phyloP scores from a whole-genome alignment of 208 protist species.

The Crithidia bombi region DNA sequence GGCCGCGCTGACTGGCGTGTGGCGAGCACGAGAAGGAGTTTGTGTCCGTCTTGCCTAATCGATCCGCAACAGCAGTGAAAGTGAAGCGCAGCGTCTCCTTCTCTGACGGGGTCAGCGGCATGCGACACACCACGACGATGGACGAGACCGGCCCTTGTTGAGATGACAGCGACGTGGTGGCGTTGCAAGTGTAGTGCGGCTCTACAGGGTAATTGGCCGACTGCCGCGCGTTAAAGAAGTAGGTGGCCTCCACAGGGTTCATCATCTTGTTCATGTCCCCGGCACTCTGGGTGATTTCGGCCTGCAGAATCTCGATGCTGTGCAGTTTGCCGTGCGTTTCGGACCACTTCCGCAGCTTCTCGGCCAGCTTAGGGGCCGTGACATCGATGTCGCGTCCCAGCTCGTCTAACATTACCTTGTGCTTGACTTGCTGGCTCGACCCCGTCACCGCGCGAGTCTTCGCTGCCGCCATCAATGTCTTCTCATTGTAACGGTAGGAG shows the following conservation, averaged over 20 bases:
- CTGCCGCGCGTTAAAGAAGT: conserved; percentile 47
- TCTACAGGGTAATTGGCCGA: conserved; percentile 28
- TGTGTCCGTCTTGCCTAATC: conserved; percentile 23
- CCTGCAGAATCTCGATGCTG: conserved; percentile 29
- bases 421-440: conserved; percentile 31
- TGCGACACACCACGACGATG: conserved; percentile 40
- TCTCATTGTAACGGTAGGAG: conserved; percentile 31
- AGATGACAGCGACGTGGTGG: conserved; percentile 22
- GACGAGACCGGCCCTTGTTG: conserved; percentile 24
- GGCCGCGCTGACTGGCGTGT: conserved; percentile 14
- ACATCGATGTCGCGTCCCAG: conserved; percentile 3
- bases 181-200: conserved; percentile 31
- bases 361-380: conserved; percentile 7
- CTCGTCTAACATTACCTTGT: conserved; percentile 23
- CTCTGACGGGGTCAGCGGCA: conserved; percentile 30
- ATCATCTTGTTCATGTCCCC: conserved; percentile 41
- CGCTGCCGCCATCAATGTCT: conserved; percentile 11
- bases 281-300: conserved; percentile 36
- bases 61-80: conserved; percentile 18
- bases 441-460: background rate
- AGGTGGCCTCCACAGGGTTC: conserved; percentile 32
- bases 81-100: conserved; percentile 22
- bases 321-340: conserved; percentile 11
- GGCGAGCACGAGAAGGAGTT: conserved; percentile 25
- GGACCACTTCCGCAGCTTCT: conserved; percentile 27